phyloP scores from a whole-genome alignment of 345 rosid species.

The Pistacia vera region DNA sequence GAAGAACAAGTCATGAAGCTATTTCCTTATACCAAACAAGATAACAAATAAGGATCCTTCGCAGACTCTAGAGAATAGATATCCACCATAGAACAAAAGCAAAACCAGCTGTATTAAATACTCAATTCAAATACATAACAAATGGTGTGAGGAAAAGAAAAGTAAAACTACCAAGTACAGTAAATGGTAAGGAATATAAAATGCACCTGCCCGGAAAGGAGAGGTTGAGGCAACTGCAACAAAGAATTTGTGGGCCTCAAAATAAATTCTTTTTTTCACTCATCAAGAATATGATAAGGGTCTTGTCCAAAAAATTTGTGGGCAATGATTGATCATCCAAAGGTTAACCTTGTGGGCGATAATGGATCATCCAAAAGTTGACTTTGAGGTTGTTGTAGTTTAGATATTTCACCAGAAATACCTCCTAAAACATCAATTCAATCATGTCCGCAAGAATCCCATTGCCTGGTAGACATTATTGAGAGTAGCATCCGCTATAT shows the following conservation, averaged over 20 bases:
- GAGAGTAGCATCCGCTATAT: slow-evolving; percentile 66
- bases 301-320: slow-evolving; percentile 27
- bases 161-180: slow-evolving; percentile 12
- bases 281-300: slow-evolving; percentile 24
- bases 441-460: slow-evolving; percentile 66
- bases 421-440: slow-evolving; percentile 11
- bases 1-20: background rate
- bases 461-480: slow-evolving; percentile 70
- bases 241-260: slow-evolving; percentile 24
- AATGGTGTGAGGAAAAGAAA: background rate
- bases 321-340: slow-evolving; percentile 22
- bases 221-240: slow-evolving; percentile 23
- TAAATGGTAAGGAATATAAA: slow-evolving; percentile 16
- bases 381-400: slow-evolving; percentile 11
- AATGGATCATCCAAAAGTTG: slow-evolving; percentile 19
- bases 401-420: slow-evolving; percentile 19
- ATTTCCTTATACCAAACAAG: background rate
- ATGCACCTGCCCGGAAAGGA: slow-evolving; percentile 21
- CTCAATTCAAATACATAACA: slow-evolving; percentile 8
- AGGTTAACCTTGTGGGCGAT: slow-evolving; percentile 22
- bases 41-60: background rate
- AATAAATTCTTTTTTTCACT: slow-evolving; percentile 13
- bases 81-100: background rate
- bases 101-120: slow-evolving; percentile 1
- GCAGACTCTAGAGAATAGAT: background rate